Percentiles rank a stretch among this genome's conserved stretches.
These are phyloP conservation scores for Collybia mongolica DNA, from an alignment of 768 basidiomycete genomes.

Conservation along the genomic window DNA sequence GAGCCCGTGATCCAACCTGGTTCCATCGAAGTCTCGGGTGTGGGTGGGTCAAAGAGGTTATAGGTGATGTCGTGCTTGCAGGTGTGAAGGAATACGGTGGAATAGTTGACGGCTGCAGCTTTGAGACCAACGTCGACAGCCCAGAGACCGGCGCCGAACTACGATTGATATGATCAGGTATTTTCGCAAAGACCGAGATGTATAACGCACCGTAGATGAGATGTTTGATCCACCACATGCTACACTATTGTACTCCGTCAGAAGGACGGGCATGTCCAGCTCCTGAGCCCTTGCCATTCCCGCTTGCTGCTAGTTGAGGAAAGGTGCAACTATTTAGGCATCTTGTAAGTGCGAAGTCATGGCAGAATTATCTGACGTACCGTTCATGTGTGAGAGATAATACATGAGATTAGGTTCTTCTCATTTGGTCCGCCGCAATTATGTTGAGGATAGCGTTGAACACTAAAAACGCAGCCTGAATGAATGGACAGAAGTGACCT, in stretches of 20 bases:
- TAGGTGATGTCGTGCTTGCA: slow-evolving; percentile 31
- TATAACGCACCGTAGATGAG: slow-evolving; percentile 25
- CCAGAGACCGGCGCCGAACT: slow-evolving; percentile 35
- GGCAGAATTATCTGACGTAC: slow-evolving; percentile 15
- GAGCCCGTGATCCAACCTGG: slow-evolving; percentile 30
- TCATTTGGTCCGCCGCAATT: slow-evolving; percentile 25
- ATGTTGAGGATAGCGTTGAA: slow-evolving; percentile 34
- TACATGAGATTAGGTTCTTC: slow-evolving; percentile 31
- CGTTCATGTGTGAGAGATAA: slow-evolving; percentile 29
- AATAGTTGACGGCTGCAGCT: slow-evolving; percentile 27
- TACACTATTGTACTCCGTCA: slow-evolving; percentile 35
- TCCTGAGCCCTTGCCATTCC: slow-evolving; percentile 23
- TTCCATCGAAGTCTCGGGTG: slow-evolving; percentile 18
- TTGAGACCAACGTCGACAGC: slow-evolving; percentile 31
- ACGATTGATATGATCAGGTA: background rate
- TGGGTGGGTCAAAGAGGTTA: slow-evolving; percentile 38
- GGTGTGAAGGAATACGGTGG: slow-evolving; percentile 33
- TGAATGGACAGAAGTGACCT: background rate
- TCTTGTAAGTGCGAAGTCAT: background rate
- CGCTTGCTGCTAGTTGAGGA: slow-evolving; percentile 26
- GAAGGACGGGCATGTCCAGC: slow-evolving; percentile 23
- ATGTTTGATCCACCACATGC: slow-evolving; percentile 36
- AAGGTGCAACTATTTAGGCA: slow-evolving; percentile 19
- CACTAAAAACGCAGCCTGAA: slow-evolving; percentile 9
- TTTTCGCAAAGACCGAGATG: background rate